A percentile compares a stretch with the other conserved stretches of the same genome.
Conservation (phyloP, 163 green algal genomes). For the Coccomyxa subellipsoidea region DNA sequence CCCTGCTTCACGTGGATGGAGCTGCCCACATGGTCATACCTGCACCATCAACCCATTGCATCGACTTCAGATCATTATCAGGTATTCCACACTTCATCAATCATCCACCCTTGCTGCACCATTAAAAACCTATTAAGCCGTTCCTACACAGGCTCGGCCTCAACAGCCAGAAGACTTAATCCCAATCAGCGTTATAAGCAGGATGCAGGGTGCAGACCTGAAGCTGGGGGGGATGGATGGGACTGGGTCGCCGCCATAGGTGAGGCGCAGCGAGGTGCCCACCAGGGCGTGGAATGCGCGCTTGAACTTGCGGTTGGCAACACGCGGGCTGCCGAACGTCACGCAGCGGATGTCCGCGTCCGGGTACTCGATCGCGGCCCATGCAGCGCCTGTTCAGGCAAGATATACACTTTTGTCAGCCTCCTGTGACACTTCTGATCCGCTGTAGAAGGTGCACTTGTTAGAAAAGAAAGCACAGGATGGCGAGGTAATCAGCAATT, state of each 20-base stretch:
- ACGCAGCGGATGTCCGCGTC: constrained; percentile 28
- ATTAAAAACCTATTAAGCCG: background rate
- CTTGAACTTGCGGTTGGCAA: constrained; percentile 29
- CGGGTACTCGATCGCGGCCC: constrained; percentile 33
- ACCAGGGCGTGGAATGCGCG: constrained; percentile 26
- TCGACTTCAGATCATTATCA: too few relatives aligned
- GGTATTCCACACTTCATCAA: too few relatives aligned
- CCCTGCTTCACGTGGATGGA: constrained; percentile 13
- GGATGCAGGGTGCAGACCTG: constrained; percentile 8
- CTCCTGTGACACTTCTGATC: too few relatives aligned
- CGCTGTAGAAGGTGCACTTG: too few relatives aligned
- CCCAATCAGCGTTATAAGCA: too few relatives aligned
- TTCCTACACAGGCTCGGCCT: background rate
- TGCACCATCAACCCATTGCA: background rate
- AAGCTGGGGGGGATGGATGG: constrained; percentile 16
- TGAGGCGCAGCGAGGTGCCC: constrained; percentile 23
- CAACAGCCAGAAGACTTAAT: background rate
- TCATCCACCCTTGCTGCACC: background rate
- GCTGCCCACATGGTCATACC: constrained; percentile 25
- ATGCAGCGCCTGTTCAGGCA: constrained; percentile 18
- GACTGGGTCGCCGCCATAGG: constrained; percentile 21
- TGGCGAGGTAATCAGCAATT: too few relatives aligned
- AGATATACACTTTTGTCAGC: too few relatives aligned
- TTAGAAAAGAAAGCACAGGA: too few relatives aligned
- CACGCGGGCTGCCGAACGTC: constrained; percentile 28